These are phyloP conservation scores for Pichia sp. DNA, from an alignment of 1,139 yeast genomes.

Conservation along the genomic window DNA sequence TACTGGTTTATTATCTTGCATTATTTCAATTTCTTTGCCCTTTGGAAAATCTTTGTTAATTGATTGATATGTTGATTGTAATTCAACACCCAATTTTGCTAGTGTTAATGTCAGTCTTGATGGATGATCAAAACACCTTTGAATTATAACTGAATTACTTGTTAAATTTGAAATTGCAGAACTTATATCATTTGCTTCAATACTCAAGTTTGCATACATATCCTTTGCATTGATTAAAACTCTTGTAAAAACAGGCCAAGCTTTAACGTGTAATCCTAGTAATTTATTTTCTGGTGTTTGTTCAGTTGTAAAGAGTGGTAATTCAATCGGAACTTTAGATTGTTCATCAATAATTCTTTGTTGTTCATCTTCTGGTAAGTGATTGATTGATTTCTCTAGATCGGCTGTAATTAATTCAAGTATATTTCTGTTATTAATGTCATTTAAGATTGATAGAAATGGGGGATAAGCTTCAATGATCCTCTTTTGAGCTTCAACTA, in stretches of 20 bases:
- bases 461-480: conserved; percentile 23
- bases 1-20: conserved; percentile 11
- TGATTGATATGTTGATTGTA: conserved; percentile 17
- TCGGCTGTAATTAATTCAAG: conserved; percentile 19
- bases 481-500: conserved; percentile 22
- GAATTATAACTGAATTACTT: conserved; percentile 17
- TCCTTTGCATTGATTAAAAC: conserved; percentile 25
- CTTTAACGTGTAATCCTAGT: conserved; percentile 19
- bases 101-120: conserved; percentile 17
- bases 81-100: conserved; percentile 18
- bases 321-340: conserved; percentile 18
- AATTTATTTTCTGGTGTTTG: conserved; percentile 20
- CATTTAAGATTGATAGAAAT: conserved; percentile 21
- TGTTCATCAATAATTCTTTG: conserved; percentile 15
- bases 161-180: conserved; percentile 32
- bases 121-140: conserved; percentile 19
- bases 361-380: conserved; percentile 9
- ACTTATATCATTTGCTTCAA: conserved; percentile 20
- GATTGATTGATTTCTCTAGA: conserved; percentile 12
- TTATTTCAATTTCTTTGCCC: conserved; percentile 12
- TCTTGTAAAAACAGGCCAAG: conserved; percentile 25
- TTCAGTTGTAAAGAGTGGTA: conserved; percentile 20
- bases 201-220: conserved; percentile 21
- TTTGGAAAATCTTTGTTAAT: conserved; percentile 12
- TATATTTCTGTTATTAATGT: conserved; percentile 21